Conservation (phyloP, 768 basidiomycete species). For the Crucibulum laeve region DNA sequence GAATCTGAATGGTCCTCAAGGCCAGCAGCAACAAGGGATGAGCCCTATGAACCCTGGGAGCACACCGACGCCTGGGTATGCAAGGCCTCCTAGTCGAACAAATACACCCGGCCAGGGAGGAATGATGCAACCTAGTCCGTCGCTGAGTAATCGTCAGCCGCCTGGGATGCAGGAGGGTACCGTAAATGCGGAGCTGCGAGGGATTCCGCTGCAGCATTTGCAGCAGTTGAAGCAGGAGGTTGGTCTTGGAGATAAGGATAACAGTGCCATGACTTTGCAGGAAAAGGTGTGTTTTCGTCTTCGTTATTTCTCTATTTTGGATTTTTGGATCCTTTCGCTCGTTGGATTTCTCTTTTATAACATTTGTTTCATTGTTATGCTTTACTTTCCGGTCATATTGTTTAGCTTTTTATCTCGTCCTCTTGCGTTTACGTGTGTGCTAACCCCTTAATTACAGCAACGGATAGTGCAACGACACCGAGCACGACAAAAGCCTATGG, state of each 20-base stretch:
- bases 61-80: conserved; percentile 29
- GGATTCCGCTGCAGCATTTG: conserved; percentile 31
- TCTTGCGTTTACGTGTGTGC: too few relatives aligned
- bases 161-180: conserved; percentile 22
- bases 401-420: too few relatives aligned
- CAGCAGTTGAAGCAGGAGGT: conserved; percentile 34
- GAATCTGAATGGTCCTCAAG: conserved; percentile 20
- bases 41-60: conserved; percentile 30
- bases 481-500: conserved; percentile 10
- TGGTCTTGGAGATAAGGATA: conserved; percentile 42
- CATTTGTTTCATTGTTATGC: neutral
- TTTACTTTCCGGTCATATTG: too few relatives aligned
- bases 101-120: conserved; percentile 42
- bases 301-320: neutral
- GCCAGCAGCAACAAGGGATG: conserved; percentile 16
- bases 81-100: conserved; percentile 55
- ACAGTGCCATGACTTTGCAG: conserved; percentile 30
- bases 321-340: conserved; percentile 1
- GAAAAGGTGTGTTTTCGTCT: conserved; percentile 54
- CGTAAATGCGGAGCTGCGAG: conserved; percentile 37
- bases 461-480: conserved; percentile 28
- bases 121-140: conserved; percentile 57
- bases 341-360: conserved; percentile 1
- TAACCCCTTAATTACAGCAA: conserved; percentile 25
- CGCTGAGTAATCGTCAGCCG: conserved; percentile 43